Conservation (phyloP, 805 yeast species). For the Saccharomycopsis sp. region DNA sequence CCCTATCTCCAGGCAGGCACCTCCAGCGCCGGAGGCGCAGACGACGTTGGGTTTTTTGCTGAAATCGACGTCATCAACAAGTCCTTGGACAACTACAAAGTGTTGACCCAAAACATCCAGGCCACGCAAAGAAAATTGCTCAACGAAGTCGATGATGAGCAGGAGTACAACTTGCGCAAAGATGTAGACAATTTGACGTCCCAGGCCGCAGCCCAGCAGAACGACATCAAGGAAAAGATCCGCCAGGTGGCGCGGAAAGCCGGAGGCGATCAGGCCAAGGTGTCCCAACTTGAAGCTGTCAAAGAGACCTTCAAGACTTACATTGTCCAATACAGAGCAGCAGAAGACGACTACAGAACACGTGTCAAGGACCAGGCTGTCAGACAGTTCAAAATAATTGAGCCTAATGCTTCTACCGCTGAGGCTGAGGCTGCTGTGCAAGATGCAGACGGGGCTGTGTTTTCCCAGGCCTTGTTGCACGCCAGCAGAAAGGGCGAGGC, state of each 20-base stretch:
- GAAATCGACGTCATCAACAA: slow-evolving; percentile 62
- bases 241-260: slow-evolving; percentile 68
- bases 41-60: slow-evolving; percentile 59
- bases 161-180: slow-evolving; percentile 59
- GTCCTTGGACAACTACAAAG: slow-evolving; percentile 62
- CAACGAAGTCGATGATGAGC: slow-evolving; percentile 65
- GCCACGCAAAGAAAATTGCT: slow-evolving; percentile 62
- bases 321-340: slow-evolving; percentile 79
- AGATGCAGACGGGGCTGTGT: slow-evolving; percentile 83
- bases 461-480: slow-evolving; percentile 84
- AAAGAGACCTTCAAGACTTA: slow-evolving; percentile 77
- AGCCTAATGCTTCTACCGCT: slow-evolving; percentile 75
- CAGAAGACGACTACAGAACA: slow-evolving; percentile 81
- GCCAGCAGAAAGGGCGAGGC: slow-evolving; percentile 92
- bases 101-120: slow-evolving; percentile 61
- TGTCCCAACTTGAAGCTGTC: slow-evolving; percentile 83
- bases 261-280: slow-evolving; percentile 67
- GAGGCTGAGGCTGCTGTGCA: slow-evolving; percentile 82
- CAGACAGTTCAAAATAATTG: slow-evolving; percentile 84
- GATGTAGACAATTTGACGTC: slow-evolving; percentile 71
- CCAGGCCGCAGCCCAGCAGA: slow-evolving; percentile 74
- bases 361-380: slow-evolving; percentile 82
- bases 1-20: slow-evolving; percentile 1
- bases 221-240: slow-evolving; percentile 65
- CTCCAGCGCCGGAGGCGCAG: slow-evolving; percentile 43